A percentile compares a stretch with the other conserved stretches of the same genome.
phyloP scores from a whole-genome alignment of 257 asterid genomes.

The Marsdenia floribunda region DNA sequence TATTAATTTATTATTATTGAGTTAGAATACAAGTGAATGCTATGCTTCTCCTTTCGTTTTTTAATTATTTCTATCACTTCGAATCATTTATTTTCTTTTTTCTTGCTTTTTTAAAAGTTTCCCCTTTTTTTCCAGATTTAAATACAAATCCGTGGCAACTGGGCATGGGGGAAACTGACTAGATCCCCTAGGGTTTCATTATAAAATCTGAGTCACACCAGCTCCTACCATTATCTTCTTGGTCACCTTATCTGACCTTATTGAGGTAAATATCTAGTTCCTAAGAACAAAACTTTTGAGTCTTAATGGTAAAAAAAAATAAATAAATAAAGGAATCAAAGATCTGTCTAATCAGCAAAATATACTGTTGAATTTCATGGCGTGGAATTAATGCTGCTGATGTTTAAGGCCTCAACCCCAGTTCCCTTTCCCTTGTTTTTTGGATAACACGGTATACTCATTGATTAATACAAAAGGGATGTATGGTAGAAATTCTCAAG shows the following conservation, averaged over 20 bases:
- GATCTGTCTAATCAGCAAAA: slow-evolving; percentile 4
- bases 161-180: slow-evolving; percentile 16
- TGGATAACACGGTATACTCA: no score
- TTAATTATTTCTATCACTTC: no score
- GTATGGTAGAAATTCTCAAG: no score
- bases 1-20: no score
- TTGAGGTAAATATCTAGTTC: background rate
- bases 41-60: no score
- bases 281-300: background rate
- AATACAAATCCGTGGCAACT: background rate
- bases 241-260: slow-evolving; percentile 10
- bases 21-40: no score
- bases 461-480: no score
- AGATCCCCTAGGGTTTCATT: background rate
- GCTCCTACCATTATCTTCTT: slow-evolving; percentile 13
- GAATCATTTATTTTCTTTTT: slow-evolving; percentile 9
- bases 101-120: slow-evolving; percentile 3
- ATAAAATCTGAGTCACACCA: background rate
- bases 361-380: slow-evolving; percentile 2
- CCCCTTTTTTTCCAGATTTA: background rate
- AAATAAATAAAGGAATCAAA: background rate
- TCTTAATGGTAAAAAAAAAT: background rate
- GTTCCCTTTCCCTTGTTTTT: no score
- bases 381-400: background rate
- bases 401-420: background rate